A percentile compares a stretch with the other conserved stretches of the same genome.
phyloP scores from a whole-genome alignment of 805 yeast species.

The Debaryomyces tyrocola region DNA sequence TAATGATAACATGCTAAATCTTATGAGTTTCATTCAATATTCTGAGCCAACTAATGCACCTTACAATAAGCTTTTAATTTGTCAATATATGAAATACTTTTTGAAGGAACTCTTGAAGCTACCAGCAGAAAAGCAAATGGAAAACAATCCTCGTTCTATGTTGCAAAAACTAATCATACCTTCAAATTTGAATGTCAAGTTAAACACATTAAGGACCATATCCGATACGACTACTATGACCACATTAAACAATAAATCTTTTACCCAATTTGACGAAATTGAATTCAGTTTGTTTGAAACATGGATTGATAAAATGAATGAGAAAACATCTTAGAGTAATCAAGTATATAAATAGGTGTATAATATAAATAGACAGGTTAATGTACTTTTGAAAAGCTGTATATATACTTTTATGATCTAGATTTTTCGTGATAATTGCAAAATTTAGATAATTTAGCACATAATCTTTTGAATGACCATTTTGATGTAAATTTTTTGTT shows the following conservation, averaged over 20 bases:
- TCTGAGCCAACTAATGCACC: slow-evolving; percentile 14
- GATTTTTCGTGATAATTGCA: too few relatives aligned
- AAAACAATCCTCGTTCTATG: slow-evolving; percentile 9
- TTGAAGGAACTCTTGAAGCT: slow-evolving; percentile 34
- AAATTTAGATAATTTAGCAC: too few relatives aligned
- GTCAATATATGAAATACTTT: slow-evolving; percentile 40
- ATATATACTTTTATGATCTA: background rate
- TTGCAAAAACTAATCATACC: slow-evolving; percentile 38
- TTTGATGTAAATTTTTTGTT: too few relatives aligned
- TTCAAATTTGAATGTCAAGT: slow-evolving; percentile 17
- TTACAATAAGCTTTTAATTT: slow-evolving; percentile 27
- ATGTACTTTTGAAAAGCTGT: background rate
- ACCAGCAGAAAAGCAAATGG: slow-evolving; percentile 5
- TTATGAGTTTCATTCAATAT: slow-evolving; percentile 21
- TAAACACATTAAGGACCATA: background rate
- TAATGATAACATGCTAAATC: slow-evolving; percentile 32
- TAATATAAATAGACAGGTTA: background rate
- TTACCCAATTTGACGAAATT: slow-evolving; percentile 35
- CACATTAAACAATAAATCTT: slow-evolving; percentile 2
- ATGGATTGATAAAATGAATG: slow-evolving; percentile 41
- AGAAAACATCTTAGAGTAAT: background rate
- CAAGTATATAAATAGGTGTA: background rate
- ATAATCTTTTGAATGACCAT: too few relatives aligned
- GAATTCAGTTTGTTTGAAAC: slow-evolving; percentile 40
- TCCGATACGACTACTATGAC: slow-evolving; percentile 4